Evolutionary conservation across 257 asterid genomes (phyloP).

Genomic region (Solanum chilense): DNA sequence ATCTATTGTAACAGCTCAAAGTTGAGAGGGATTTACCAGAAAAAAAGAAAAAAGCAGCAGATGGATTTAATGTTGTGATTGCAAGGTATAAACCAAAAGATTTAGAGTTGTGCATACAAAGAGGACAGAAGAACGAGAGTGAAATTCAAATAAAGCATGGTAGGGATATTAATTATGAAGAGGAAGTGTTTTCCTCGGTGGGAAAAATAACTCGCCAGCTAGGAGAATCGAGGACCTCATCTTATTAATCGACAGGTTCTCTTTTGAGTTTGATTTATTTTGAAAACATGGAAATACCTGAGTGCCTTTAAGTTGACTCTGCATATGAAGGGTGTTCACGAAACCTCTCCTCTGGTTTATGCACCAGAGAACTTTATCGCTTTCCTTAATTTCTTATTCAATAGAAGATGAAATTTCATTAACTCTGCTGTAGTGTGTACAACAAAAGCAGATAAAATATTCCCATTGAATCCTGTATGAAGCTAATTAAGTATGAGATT

Average conservation of each 20-base stretch:
- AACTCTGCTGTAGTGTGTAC: background rate
- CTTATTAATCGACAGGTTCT: background rate
- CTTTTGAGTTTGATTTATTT: background rate
- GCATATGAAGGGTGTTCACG: background rate
- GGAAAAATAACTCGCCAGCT: background rate
- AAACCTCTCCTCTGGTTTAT: background rate
- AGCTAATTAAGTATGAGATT: background rate
- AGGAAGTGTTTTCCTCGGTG: background rate
- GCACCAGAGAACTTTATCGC: background rate
- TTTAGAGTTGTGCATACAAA: background rate
- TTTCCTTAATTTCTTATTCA: background rate
- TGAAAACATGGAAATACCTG: background rate
- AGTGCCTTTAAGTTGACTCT: background rate
- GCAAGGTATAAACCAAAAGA: background rate
- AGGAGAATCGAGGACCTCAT: background rate
- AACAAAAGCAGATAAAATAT: background rate
- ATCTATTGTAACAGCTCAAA: background rate
- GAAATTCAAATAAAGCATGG: background rate
- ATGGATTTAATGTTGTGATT: background rate
- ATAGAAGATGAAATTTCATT: background rate
- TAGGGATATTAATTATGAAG: background rate
- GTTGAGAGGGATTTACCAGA: background rate
- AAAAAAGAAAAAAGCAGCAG: background rate
- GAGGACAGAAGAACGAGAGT: background rate
- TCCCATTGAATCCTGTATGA: background rate